phyloP scores from a whole-genome alignment of 139 green algal species.

The Auxenochlorella pyrenoidosa region DNA sequence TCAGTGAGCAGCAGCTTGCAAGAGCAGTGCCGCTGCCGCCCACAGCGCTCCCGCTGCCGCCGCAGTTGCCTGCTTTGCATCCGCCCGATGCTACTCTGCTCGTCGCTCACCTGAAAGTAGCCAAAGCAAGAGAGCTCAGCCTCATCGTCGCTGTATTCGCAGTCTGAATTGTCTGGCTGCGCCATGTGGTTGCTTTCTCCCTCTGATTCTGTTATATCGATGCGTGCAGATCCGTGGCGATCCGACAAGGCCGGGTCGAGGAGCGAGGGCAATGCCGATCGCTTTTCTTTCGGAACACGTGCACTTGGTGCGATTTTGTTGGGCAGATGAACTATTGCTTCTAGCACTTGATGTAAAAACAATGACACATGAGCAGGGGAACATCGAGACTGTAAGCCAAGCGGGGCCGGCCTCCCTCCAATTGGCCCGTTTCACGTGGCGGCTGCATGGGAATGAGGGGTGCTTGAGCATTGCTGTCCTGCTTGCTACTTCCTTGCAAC shows the following conservation, averaged over 20 bases:
- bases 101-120: not conserved
- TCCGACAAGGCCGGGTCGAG: not conserved
- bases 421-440: too few species aligned
- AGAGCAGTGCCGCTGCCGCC: not conserved
- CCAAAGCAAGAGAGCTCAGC: slow-evolving; percentile 38
- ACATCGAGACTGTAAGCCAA: too few species aligned
- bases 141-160: slow-evolving; percentile 6
- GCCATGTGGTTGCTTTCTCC: not conserved
- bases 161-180: not conserved
- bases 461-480: too few species aligned
- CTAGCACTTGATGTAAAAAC: too few species aligned
- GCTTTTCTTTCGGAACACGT: not conserved
- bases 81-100: not conserved
- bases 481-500: too few species aligned
- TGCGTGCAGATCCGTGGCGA: too few species aligned
- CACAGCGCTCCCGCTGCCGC: not conserved
- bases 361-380: too few species aligned
- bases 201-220: too few species aligned
- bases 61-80: not conserved
- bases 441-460: too few species aligned
- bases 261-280: not conserved
- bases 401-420: too few species aligned
- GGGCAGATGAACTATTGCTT: too few species aligned
- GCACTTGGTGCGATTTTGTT: too few species aligned
- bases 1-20: not conserved